These are phyloP conservation scores for Candida incommunis DNA, from an alignment of 805 yeast genomes.

Conservation along the genomic window DNA sequence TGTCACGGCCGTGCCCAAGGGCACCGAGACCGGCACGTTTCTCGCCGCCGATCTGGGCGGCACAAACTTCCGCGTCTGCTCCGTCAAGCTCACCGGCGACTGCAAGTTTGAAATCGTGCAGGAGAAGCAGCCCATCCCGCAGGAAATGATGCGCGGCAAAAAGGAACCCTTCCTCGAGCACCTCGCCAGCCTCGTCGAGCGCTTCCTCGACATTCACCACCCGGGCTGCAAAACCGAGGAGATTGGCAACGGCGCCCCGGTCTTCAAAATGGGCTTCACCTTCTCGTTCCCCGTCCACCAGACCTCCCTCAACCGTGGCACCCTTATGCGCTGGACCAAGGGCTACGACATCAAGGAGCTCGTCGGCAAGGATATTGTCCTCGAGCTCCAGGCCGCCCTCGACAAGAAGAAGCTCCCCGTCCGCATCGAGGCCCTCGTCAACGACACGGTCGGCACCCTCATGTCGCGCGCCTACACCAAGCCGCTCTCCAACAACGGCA, in stretches of 20 bases:
- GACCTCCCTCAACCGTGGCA: slow-evolving; percentile 64
- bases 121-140: slow-evolving; percentile 65
- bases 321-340: slow-evolving; percentile 88
- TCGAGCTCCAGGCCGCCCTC: slow-evolving; percentile 53
- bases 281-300: slow-evolving; percentile 90
- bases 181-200: slow-evolving; percentile 55
- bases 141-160: slow-evolving; percentile 51
- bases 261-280: slow-evolving; percentile 76
- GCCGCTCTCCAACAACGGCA: slow-evolving; percentile 40
- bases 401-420: slow-evolving; percentile 42
- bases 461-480: slow-evolving; percentile 76
- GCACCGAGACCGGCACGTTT: slow-evolving; percentile 67
- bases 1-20: slow-evolving; percentile 75
- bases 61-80: slow-evolving; percentile 89
- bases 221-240: slow-evolving; percentile 15
- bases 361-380: slow-evolving; percentile 72
- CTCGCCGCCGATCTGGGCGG: slow-evolving; percentile 95
- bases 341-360: slow-evolving; percentile 82
- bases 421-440: slow-evolving; percentile 73
- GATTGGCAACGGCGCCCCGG: slow-evolving; percentile 11
- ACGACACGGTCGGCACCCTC: slow-evolving; percentile 92
- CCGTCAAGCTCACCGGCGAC: slow-evolving; percentile 46
- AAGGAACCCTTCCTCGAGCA: slow-evolving; percentile 58
- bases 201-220: slow-evolving; percentile 58
- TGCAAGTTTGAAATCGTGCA: slow-evolving; percentile 71